Evolutionary conservation across 257 asterid species (phyloP).

Genomic region (Cordia subcordata): DNA sequence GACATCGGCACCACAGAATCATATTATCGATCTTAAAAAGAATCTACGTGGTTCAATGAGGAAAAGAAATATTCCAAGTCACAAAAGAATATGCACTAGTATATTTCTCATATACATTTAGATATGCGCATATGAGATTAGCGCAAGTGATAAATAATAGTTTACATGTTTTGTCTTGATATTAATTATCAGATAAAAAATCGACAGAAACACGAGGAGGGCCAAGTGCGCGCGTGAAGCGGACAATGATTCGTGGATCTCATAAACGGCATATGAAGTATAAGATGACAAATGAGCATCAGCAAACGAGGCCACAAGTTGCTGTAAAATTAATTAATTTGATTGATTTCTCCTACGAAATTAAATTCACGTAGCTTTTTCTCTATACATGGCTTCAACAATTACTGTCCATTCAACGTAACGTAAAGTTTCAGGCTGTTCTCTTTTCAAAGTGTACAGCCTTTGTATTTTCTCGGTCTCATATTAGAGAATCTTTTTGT

Average conservation of each 20-base stretch:
- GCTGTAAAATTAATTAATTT: not conserved
- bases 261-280: not conserved
- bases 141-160: not conserved
- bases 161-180: not conserved
- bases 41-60: no score
- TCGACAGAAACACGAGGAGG: not conserved
- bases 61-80: no score
- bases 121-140: not conserved
- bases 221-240: not conserved
- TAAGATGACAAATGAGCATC: not conserved
- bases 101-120: not conserved
- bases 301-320: not conserved
- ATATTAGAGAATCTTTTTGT: no score
- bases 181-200: not conserved
- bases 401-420: no score
- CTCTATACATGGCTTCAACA: not conserved
- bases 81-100: no score
- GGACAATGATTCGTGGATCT: slow-evolving; percentile 1
- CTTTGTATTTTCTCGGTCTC: no score
- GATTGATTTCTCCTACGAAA: not conserved
- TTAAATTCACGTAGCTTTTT: not conserved
- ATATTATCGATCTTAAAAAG: no score
- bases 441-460: no score
- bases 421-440: no score
- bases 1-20: no score